Evolutionary conservation across 192 early-diverging fungal genomes (phyloP), one percentile per base, ranked within the genome.

Genomic region (Coemansia sp.): DNA sequence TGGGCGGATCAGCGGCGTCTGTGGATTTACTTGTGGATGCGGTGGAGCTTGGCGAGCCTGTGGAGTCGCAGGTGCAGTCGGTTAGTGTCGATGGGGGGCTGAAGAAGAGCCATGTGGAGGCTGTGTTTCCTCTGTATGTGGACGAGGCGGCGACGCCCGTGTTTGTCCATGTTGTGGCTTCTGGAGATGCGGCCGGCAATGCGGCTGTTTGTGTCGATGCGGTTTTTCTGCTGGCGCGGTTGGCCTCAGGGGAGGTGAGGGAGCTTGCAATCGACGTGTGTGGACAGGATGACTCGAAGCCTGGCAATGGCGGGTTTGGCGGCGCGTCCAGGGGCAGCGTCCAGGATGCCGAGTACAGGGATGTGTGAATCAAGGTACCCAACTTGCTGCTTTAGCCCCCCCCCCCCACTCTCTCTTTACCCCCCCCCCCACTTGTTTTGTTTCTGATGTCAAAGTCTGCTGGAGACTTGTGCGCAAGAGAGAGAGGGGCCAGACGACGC

Each of bases 261-360:
- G 64, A 65, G 46, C 22, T 61, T 14, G 24, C 7, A 0, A 39
- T 75, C 2, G 64, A 60, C 14, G 47, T 62, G 9, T 23, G 30
- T 10, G 23, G 36, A 1, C 29, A 27, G 23, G 11, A 23, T 9
- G 47, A 23, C 1, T 18, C 14, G 9, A 3, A 10, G 13, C 1
- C 27, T 14, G 28, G 28, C 10, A 18, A 3, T 30, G 24, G n/a
- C 20, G 3, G 0, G 45, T 55, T 9, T 24, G 10, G 14, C 11
- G 14, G 32, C 22, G 18, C n/a, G 23, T 16, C 9, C 2, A 7
- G 30, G 7, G 14, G 42, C 8, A 50, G 58, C 3, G 71, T 69
- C 8, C 30, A 47, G 20, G 75, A 78, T 55, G 75, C 75, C 22
- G 75, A 78, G 28, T 78, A 69, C 53, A 72, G 60, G 27, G 70